Evolutionary conservation across 2,329 filamentous ascomycete genomes (phyloP).

Genomic region (Paecilomyces variotii): DNA sequence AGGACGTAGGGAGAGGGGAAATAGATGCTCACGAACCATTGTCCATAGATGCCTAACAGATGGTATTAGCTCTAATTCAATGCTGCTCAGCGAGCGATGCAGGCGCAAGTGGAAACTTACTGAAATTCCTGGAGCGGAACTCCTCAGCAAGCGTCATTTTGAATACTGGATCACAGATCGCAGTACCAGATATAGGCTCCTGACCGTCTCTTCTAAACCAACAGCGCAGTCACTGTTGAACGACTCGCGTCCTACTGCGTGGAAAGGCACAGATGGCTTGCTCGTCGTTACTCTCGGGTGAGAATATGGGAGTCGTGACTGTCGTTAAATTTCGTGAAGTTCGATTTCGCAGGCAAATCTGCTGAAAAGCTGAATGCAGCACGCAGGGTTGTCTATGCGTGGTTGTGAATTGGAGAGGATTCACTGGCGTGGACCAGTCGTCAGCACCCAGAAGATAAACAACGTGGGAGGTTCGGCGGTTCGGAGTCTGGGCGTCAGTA

Average conservation of each 20-base stretch:
- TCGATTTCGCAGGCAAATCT: neutral
- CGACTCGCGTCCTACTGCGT: neutral
- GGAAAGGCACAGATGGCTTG: neutral
- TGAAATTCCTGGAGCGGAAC: slow-evolving; percentile 59
- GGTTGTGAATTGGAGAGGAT: neutral
- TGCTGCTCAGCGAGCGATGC: slow-evolving; percentile 5
- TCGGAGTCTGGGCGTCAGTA: neutral
- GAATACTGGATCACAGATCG: slow-evolving; percentile 5
- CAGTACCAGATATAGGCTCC: neutral
- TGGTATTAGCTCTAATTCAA: slow-evolving; percentile 2
- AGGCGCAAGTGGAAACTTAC: slow-evolving; percentile 35
- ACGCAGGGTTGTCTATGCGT: neutral
- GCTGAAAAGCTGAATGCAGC: neutral
- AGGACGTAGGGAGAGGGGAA: neutral
- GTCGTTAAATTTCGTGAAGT: neutral
- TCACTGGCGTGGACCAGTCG: neutral
- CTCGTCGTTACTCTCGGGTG: neutral
- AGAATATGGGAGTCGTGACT: neutral
- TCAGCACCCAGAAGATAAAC: neutral
- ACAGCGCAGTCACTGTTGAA: neutral
- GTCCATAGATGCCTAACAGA: slow-evolving; percentile 55
- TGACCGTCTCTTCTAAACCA: neutral
- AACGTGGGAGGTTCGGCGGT: neutral
- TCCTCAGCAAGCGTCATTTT: slow-evolving; percentile 55
- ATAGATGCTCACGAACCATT: slow-evolving; percentile 50